Percentiles rank a stretch among this genome's conserved stretches.
phyloP scores from a whole-genome alignment of 169 alveolate genomes.

The Cryptosporidium parvum region DNA sequence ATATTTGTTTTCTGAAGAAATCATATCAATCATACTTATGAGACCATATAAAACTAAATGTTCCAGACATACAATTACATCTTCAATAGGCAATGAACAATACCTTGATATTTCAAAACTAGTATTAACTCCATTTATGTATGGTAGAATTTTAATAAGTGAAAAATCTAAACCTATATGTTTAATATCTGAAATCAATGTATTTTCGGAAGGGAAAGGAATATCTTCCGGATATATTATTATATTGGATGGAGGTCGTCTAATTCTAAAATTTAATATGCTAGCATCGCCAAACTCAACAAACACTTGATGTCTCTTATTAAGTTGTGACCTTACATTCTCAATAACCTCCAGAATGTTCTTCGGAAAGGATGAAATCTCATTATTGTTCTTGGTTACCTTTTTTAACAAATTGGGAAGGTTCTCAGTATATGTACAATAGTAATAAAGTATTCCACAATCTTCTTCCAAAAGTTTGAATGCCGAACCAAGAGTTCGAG shows the following conservation, averaged over 20 bases:
- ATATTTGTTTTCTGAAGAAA: slow-evolving; percentile 55
- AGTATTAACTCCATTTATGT: slow-evolving; percentile 47
- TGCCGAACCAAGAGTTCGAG: slow-evolving; percentile 45
- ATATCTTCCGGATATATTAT: slow-evolving; percentile 39
- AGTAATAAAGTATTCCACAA: slow-evolving; percentile 55
- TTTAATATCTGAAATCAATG: slow-evolving; percentile 5
- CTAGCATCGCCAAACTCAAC: slow-evolving; percentile 15
- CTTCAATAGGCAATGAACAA: slow-evolving; percentile 31
- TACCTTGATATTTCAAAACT: slow-evolving; percentile 45
- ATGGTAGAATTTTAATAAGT: slow-evolving; percentile 24
- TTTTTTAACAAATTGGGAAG: not conserved
- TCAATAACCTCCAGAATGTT: slow-evolving; percentile 28
- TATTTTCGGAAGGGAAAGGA: slow-evolving; percentile 27
- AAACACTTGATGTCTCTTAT: slow-evolving; percentile 15
- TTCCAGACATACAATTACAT: slow-evolving; percentile 54
- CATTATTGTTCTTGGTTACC: not conserved
- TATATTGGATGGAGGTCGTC: slow-evolving; percentile 33
- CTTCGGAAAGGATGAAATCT: slow-evolving; percentile 10
- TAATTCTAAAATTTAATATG: slow-evolving; percentile 28
- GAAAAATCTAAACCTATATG: slow-evolving; percentile 44
- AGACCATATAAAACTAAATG: slow-evolving; percentile 41
- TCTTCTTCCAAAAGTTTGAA: slow-evolving; percentile 70
- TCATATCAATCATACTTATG: slow-evolving; percentile 54
- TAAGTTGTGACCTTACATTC: slow-evolving; percentile 37
- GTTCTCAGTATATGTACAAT: slow-evolving; percentile 36